Conservation (phyloP, 805 yeast genomes). For the Deakozyma indianensis region DNA sequence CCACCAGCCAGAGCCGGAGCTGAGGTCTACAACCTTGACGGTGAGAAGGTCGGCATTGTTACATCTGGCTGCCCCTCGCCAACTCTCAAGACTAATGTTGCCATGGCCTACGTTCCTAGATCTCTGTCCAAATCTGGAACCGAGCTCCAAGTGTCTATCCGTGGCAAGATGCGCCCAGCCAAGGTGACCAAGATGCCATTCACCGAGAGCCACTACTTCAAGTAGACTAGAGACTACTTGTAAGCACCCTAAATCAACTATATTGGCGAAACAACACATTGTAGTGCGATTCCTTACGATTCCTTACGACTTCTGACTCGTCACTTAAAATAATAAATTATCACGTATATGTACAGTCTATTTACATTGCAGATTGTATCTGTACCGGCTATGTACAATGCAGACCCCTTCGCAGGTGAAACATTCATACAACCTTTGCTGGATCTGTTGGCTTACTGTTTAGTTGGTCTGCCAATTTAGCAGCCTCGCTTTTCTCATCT, state of each 20-base stretch:
- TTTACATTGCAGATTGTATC: too few species aligned
- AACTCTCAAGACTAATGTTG: constrained; percentile 66
- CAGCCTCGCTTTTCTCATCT: constrained; percentile 3
- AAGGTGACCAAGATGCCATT: constrained; percentile 74
- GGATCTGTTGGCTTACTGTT: too few species aligned
- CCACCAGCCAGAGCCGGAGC: constrained; percentile 86
- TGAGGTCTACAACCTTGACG: constrained; percentile 44
- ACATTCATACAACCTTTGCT: too few species aligned
- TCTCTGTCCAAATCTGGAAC: constrained; percentile 63
- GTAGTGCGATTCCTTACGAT: too few species aligned
- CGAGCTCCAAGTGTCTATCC: constrained; percentile 54
- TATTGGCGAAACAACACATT: neutral
- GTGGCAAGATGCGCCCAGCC: constrained; percentile 74
- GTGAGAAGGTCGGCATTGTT: constrained; percentile 40
- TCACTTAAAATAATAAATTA: too few species aligned
- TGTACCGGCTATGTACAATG: too few species aligned
- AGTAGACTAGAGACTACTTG: too few species aligned
- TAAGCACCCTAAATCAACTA: constrained; percentile 1
- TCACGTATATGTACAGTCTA: too few species aligned
- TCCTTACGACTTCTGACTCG: too few species aligned
- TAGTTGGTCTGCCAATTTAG: neutral
- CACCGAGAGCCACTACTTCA: constrained; percentile 59
- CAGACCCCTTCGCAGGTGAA: too few species aligned
- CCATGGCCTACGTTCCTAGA: constrained; percentile 77
- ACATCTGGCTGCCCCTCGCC: constrained; percentile 57